Percentiles rank a stretch among this genome's conserved stretches.
These are phyloP conservation scores for Rubroboletus pulcherrimus DNA, from an alignment of 768 basidiomycete species.

Conservation along the genomic window DNA sequence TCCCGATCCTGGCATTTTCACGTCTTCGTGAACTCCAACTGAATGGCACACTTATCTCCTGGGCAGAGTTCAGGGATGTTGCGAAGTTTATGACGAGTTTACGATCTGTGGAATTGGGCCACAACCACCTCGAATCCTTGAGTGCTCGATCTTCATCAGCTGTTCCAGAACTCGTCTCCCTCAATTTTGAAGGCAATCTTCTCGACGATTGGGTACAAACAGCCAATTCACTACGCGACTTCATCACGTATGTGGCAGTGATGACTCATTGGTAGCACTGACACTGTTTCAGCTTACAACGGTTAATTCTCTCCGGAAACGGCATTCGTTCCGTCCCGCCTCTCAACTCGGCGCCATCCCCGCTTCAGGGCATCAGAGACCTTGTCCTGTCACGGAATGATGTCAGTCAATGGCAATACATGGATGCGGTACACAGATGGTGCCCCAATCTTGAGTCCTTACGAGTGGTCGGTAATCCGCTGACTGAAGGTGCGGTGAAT, in stretches of 20 bases:
- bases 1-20: conserved; percentile 43
- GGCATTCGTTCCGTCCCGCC: conserved; percentile 46
- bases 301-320: conserved; percentile 67
- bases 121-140: conserved; percentile 53
- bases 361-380: conserved; percentile 43
- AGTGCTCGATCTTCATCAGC: conserved; percentile 8
- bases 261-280: background rate
- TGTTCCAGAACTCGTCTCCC: conserved; percentile 36
- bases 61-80: conserved; percentile 60
- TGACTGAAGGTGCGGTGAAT: conserved; percentile 48
- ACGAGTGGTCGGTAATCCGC: conserved; percentile 58
- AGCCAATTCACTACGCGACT: conserved; percentile 40
- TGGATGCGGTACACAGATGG: conserved; percentile 68
- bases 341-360: conserved; percentile 11
- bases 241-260: conserved; percentile 38
- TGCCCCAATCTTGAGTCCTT: conserved; percentile 63
- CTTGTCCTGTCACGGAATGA: conserved; percentile 63
- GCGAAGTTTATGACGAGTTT: conserved; percentile 52
- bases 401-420: conserved; percentile 53
- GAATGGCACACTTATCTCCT: conserved; percentile 67
- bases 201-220: conserved; percentile 55
- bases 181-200: conserved; percentile 73
- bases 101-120: conserved; percentile 61
- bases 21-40: conserved; percentile 64
- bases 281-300: conserved; percentile 45